Percentiles rank a stretch among this genome's conserved stretches.
These are phyloP conservation scores for Eucalyptus paniculata DNA, from an alignment of 345 rosid species.

Conservation along the genomic window DNA sequence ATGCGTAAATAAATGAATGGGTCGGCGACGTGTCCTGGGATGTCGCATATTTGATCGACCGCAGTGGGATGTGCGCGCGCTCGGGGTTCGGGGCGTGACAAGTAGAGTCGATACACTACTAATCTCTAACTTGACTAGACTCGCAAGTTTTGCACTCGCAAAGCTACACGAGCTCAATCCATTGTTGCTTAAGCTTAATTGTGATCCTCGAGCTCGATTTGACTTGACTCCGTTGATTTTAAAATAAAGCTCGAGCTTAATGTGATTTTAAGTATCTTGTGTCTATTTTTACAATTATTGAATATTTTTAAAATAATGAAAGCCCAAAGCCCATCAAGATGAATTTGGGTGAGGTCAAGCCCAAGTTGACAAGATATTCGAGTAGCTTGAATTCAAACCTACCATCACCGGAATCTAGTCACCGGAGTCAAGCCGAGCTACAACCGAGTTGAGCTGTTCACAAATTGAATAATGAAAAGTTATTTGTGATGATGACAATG, in stretches of 20 bases:
- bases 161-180: not conserved
- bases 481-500: not conserved
- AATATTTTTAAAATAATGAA: no score
- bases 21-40: no score
- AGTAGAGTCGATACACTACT: fast-evolving
- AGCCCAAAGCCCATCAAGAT: not conserved
- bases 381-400: not conserved
- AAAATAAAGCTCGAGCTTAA: not conserved
- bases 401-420: no score
- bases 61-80: no score
- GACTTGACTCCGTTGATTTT: not conserved
- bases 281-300: not conserved
- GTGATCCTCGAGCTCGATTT: not conserved
- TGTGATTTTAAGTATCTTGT: not conserved
- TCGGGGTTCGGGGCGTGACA: no score
- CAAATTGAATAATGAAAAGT: not conserved
- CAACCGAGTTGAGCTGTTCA: not conserved
- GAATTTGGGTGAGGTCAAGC: not conserved
- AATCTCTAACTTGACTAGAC: not conserved
- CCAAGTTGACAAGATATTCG: fast-evolving
- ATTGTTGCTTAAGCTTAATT: not conserved
- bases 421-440: not conserved
- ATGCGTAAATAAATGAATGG: no score
- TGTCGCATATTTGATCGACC: no score
- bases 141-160: not conserved